Conservation (phyloP, 331 rosid species). For the Ulmus americana region DNA sequence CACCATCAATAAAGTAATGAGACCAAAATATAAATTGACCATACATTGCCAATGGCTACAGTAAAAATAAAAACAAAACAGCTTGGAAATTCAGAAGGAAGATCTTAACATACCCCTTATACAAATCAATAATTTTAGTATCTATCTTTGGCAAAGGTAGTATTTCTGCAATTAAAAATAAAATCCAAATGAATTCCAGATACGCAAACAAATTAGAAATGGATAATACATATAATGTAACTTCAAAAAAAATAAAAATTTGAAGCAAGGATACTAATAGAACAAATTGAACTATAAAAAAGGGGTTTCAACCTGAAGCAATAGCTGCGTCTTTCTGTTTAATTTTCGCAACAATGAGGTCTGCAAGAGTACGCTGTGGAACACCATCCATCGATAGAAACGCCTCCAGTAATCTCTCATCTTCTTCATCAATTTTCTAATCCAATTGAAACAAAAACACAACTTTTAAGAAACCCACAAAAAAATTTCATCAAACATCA, state of each 20-base stretch:
- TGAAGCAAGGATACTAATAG: neutral
- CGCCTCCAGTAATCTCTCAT: conserved; percentile 52
- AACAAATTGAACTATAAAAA: neutral
- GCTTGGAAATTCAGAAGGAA: no score
- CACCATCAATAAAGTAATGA: conserved; percentile 2
- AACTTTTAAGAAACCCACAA: neutral
- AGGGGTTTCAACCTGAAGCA: conserved; percentile 40
- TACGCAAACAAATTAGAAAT: neutral
- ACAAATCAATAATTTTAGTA: conserved; percentile 47
- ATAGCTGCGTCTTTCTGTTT: conserved; percentile 50
- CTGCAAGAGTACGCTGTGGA: conserved; percentile 53
- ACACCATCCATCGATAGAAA: conserved; percentile 43
- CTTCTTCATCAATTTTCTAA: conserved; percentile 50
- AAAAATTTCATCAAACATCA: neutral
- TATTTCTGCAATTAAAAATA: conserved; percentile 36
- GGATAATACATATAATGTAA: neutral
- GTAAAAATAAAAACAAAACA: neutral
- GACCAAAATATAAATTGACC: neutral
- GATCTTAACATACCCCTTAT: conserved; percentile 49
- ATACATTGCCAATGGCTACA: neutral
- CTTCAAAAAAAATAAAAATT: neutral
- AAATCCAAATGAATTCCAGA: neutral
- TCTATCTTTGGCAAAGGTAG: conserved; percentile 68
- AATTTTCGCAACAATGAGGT: conserved; percentile 55
- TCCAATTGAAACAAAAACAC: neutral